Conservation (phyloP, 371 early-diverging fungal species). For the Parasitella parasitica region DNA sequence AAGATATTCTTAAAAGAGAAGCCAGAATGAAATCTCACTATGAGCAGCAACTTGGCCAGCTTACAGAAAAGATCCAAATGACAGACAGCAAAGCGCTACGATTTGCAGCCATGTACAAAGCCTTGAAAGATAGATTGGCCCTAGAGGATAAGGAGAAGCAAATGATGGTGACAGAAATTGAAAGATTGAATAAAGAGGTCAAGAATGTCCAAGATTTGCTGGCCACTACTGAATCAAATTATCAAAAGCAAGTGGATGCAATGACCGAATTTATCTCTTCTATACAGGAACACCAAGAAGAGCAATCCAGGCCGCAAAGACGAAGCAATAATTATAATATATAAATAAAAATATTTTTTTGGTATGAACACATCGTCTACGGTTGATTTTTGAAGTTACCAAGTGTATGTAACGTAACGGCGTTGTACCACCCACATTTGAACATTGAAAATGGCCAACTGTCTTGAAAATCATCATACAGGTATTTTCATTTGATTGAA, state of each 20-base stretch:
- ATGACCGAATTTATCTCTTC: slow-evolving; percentile 40
- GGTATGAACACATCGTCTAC: no score
- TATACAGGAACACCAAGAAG: slow-evolving; percentile 15
- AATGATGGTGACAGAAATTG: slow-evolving; percentile 23
- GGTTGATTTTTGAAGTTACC: no score
- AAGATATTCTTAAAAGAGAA: slow-evolving; percentile 11
- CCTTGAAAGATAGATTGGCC: slow-evolving; percentile 26
- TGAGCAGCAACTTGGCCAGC: slow-evolving; percentile 24
- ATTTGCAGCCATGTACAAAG: slow-evolving; percentile 31
- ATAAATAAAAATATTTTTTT: no score
- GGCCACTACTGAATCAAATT: slow-evolving; percentile 38
- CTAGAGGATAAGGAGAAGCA: slow-evolving; percentile 27
- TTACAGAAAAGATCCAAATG: slow-evolving; percentile 44
- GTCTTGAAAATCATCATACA: no score
- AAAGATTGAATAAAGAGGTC: slow-evolving; percentile 31
- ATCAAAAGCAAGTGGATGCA: slow-evolving; percentile 36
- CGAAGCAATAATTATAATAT: background rate
- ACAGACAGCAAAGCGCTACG: slow-evolving; percentile 43
- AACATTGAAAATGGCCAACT: no score
- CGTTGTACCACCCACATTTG: no score
- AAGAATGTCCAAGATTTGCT: slow-evolving; percentile 31
- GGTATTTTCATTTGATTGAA: no score
- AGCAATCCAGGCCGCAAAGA: slow-evolving; percentile 1
- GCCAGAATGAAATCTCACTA: slow-evolving; percentile 30
- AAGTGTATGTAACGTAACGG: no score